phyloP scores from a whole-genome alignment of 257 asterid species.

The Verbena officinalis region DNA sequence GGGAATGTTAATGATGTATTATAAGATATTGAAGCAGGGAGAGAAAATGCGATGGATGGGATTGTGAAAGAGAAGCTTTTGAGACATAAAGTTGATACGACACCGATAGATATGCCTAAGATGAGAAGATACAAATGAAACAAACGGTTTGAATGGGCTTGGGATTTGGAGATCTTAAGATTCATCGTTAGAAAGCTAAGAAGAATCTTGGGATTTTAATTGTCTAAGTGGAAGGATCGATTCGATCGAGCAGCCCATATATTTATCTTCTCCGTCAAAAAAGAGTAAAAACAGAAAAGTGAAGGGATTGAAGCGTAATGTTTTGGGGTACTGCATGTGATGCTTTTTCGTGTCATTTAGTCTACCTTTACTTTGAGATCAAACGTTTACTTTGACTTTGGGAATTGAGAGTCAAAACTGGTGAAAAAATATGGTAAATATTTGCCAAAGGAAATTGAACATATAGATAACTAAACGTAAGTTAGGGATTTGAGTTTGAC shows the following conservation, averaged over 20 bases:
- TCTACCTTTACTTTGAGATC: not conserved
- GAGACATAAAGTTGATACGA: constrained; percentile 39
- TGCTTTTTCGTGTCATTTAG: not conserved
- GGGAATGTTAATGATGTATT: constrained; percentile 1
- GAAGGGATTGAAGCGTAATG: constrained; percentile 28
- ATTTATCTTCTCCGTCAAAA: not conserved
- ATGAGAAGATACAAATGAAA: constrained; percentile 40
- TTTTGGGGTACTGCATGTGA: constrained; percentile 32
- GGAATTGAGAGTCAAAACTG: too few species aligned
- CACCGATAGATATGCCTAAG: constrained; percentile 55
- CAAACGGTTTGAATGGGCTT: constrained; percentile 21
- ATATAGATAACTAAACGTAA: not conserved
- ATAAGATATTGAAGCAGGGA: not conserved
- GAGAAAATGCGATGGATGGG: constrained; percentile 14
- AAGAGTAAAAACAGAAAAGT: not conserved
- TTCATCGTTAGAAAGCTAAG: constrained; percentile 1
- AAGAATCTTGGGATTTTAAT: not conserved
- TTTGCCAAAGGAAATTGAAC: too few species aligned
- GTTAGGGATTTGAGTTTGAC: not conserved
- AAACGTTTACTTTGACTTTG: too few species aligned
- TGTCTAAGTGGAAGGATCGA: not conserved
- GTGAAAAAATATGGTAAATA: too few species aligned
- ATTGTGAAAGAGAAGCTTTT: constrained; percentile 37
- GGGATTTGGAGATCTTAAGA: constrained; percentile 30
- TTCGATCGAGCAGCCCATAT: not conserved